Evolutionary conservation across 495 filamentous ascomycete genomes (phyloP).

Genomic region (Tetracladium marchalianum): DNA sequence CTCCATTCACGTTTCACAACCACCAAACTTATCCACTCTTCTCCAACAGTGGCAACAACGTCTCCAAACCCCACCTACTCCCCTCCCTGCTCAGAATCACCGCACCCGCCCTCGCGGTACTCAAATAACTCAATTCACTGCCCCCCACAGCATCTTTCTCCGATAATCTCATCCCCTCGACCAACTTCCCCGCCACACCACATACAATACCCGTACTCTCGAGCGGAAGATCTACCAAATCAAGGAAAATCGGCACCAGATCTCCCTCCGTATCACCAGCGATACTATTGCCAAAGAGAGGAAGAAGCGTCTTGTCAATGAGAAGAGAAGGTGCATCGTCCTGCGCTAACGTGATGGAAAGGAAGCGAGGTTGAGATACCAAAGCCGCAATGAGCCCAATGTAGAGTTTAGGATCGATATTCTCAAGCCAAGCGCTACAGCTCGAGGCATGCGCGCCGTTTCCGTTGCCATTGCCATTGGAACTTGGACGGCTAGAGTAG

Average conservation of each 20-base stretch:
- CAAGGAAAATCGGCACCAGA: constrained; percentile 82
- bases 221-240: constrained; percentile 68
- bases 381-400: constrained; percentile 59
- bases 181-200: constrained; percentile 74
- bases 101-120: constrained; percentile 79
- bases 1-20: neutral
- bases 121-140: constrained; percentile 80
- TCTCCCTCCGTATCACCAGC: constrained; percentile 72
- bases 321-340: constrained; percentile 78
- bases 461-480: constrained; percentile 15
- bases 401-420: constrained; percentile 52
- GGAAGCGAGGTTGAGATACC: constrained; percentile 63
- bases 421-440: constrained; percentile 34
- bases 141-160: constrained; percentile 16
- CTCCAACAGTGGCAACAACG: constrained; percentile 41
- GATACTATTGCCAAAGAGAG: constrained; percentile 55
- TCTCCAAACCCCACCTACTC: constrained; percentile 58
- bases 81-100: constrained; percentile 76
- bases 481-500: constrained; percentile 18
- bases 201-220: constrained; percentile 93
- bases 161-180: constrained; percentile 35
- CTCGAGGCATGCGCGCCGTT: constrained; percentile 16
- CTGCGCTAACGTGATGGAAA: constrained; percentile 77
- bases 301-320: constrained; percentile 63
- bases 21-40: constrained; percentile 1